phyloP scores from a whole-genome alignment of 2,329 filamentous ascomycete species.

The Pseudogymnoascus sp. region DNA sequence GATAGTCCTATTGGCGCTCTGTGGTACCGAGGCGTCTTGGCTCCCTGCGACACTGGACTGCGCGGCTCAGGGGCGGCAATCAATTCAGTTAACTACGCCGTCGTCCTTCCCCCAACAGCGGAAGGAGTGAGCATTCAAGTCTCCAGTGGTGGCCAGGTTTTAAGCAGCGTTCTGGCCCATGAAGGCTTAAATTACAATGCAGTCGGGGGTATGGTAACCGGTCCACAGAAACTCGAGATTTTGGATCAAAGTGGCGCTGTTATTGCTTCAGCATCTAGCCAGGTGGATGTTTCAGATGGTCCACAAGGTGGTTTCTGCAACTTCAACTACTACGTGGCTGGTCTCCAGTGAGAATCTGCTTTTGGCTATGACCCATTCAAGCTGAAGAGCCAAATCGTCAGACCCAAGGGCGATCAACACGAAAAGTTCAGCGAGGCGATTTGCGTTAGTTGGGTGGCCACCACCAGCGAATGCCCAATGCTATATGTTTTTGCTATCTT shows the following conservation, averaged over 20 bases:
- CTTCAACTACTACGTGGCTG: conserved; percentile 27
- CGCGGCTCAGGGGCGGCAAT: conserved; percentile 20
- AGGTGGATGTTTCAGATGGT: conserved; percentile 21
- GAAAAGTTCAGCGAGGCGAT: background rate
- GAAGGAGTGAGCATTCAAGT: conserved; percentile 17
- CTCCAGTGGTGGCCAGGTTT: conserved; percentile 21
- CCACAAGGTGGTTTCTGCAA: conserved; percentile 23
- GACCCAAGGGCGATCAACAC: background rate
- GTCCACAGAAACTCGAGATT: conserved; percentile 25
- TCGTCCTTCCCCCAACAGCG: conserved; percentile 19
- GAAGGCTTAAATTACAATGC: conserved; percentile 24
- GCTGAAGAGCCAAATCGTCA: background rate
- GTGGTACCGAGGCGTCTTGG: conserved; percentile 25
- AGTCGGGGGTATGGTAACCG: conserved; percentile 19
- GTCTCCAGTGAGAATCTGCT: conserved; percentile 15
- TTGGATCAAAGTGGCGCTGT: conserved; percentile 21
- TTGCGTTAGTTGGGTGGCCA: too few species aligned
- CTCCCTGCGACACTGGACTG: conserved; percentile 17
- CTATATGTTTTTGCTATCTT: too few species aligned
- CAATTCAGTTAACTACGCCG: conserved; percentile 27
- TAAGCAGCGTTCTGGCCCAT: conserved; percentile 16
- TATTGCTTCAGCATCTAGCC: conserved; percentile 17
- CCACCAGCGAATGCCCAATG: too few species aligned
- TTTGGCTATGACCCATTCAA: background rate
- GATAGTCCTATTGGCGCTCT: conserved; percentile 24